Conservation (phyloP, 495 filamentous ascomycete genomes). For the Penicillium bialowiezense region DNA sequence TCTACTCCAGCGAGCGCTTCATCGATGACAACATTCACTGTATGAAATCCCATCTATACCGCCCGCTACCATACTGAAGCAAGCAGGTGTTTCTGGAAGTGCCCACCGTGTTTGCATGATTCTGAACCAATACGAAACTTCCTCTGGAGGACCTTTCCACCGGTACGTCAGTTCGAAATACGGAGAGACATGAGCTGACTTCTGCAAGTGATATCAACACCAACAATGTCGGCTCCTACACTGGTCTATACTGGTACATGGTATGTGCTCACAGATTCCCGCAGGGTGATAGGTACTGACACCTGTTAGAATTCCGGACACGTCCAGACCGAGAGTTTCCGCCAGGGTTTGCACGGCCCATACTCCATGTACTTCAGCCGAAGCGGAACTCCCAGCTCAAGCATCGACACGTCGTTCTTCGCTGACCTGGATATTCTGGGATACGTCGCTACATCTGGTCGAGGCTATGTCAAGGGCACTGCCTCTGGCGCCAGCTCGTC, state of each 20-base stretch:
- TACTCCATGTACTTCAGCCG: constrained; percentile 62
- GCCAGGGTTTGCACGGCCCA: constrained; percentile 65
- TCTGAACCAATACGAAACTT: constrained; percentile 42
- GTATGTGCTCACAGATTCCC: constrained; percentile 10
- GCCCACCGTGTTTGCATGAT: constrained; percentile 37
- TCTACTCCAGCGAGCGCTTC: constrained; percentile 64
- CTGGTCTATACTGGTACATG: constrained; percentile 68
- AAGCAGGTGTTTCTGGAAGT: constrained; percentile 27
- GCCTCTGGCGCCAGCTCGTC: constrained; percentile 52
- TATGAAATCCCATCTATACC: constrained; percentile 2
- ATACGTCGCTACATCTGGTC: constrained; percentile 49
- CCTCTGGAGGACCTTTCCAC: constrained; percentile 51
- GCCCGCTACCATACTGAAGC: constrained; percentile 8
- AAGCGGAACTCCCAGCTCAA: constrained; percentile 50
- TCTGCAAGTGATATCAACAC: constrained; percentile 56
- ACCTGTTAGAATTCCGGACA: constrained; percentile 48
- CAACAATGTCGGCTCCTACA: constrained; percentile 58
- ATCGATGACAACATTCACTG: constrained; percentile 66
- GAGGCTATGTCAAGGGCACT: constrained; percentile 59
- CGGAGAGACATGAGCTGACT: too few species aligned
- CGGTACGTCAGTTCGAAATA: too few species aligned
- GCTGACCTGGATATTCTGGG: constrained; percentile 54
- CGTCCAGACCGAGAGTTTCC: constrained; percentile 59
- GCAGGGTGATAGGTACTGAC: neutral
- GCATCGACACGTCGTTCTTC: constrained; percentile 59